Conservation (phyloP, 169 alveolate genomes). For the Cryptosporidium meleagridis region DNA sequence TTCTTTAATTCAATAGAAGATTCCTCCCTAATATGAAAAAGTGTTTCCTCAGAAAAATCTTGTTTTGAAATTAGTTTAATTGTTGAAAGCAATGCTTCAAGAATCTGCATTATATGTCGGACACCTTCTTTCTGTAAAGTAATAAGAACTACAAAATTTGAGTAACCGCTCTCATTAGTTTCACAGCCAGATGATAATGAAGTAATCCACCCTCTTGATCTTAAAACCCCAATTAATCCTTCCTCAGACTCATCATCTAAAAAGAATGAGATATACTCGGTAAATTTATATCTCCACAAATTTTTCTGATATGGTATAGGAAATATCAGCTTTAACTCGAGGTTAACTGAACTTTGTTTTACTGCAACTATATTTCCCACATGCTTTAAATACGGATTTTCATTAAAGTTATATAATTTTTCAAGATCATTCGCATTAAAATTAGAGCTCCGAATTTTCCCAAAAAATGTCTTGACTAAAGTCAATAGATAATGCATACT, state of each 20-base stretch:
- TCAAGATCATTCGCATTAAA: background rate
- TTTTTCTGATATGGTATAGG: constrained; percentile 61
- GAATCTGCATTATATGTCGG: constrained; percentile 14
- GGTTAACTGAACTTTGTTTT: background rate
- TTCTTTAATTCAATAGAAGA: constrained; percentile 9
- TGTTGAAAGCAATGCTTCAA: constrained; percentile 57
- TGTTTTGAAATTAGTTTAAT: constrained; percentile 16
- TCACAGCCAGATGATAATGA: constrained; percentile 22
- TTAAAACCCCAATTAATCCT: constrained; percentile 36
- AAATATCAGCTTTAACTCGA: constrained; percentile 1
- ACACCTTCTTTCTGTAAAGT: constrained; percentile 16
- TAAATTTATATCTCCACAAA: constrained; percentile 42
- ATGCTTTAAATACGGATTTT: constrained; percentile 32
- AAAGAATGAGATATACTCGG: constrained; percentile 45
- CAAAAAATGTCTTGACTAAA: constrained; percentile 31
- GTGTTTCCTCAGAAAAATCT: background rate
- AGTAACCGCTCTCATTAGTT: constrained; percentile 24
- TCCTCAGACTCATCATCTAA: constrained; percentile 57
- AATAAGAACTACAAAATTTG: constrained; percentile 32
- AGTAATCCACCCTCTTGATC: constrained; percentile 56
- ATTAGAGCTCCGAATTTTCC: constrained; percentile 1
- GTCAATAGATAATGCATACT: background rate
- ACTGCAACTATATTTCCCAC: constrained; percentile 3
- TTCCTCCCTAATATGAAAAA: constrained; percentile 10
- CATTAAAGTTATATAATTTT: background rate